Conservation (phyloP, 306 rosid genomes). For the Prunus dulcis region DNA sequence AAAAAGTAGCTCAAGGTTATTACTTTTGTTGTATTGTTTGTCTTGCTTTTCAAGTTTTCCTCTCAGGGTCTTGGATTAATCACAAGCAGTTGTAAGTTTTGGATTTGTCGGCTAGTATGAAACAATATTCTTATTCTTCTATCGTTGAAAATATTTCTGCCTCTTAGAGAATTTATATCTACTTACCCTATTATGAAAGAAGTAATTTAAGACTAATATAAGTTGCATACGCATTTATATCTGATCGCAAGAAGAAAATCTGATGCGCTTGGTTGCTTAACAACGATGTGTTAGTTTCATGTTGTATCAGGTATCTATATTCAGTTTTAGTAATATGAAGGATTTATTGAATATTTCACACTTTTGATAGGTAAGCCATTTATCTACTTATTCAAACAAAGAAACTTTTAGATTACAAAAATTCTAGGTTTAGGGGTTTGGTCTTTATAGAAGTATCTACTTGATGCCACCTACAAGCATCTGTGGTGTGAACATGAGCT, state of each 20-base stretch:
- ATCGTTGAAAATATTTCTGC: not conserved
- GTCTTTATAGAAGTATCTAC: not conserved
- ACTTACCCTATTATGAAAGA: not conserved
- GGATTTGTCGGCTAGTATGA: not conserved
- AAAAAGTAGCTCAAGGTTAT: too few relatives aligned
- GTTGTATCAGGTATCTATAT: not conserved
- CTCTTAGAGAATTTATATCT: not conserved
- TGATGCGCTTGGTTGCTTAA: not conserved
- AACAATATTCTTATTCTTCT: not conserved
- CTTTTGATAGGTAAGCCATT: not conserved
- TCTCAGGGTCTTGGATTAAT: not conserved
- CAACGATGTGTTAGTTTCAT: not conserved
- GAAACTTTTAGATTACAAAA: not conserved
- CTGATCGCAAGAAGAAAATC: not conserved
- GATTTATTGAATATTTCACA: not conserved
- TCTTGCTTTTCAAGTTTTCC: not conserved
- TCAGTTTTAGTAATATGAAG: too few relatives aligned
- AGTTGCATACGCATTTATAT: not conserved
- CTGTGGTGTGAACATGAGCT: not conserved
- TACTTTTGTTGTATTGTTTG: not conserved
- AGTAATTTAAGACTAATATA: not conserved
- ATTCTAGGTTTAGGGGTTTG: not conserved
- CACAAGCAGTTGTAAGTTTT: not conserved
- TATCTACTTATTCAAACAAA: not conserved
- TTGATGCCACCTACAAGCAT: not conserved